Evolutionary conservation across 176 grass and related monocot species (phyloP), one percentile per base, ranked within the genome.

Genomic region (Echinochloa phyllopogon): DNA sequence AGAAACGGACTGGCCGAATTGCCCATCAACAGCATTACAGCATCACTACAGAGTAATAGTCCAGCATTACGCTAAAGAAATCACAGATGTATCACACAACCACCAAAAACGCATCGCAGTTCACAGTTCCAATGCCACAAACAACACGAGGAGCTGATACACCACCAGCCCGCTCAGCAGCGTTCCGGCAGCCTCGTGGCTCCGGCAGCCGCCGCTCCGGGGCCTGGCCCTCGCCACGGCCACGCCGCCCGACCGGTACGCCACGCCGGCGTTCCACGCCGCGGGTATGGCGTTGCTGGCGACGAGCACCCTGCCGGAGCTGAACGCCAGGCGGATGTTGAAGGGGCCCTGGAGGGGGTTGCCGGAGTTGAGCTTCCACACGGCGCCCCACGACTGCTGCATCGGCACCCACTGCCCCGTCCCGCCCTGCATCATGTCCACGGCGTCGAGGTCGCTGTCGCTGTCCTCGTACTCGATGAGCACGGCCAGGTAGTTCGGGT

Each of bases 401-500:
- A 94, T 91, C 4, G 83, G 83, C 10, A 63, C 48, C 92, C 92
- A 94, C 15, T 44, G 36, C 12, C 36, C 60, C 1, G 24, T 0
- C 1, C 41, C 15, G 3, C 68, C 10, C 68, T 71, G 45, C 45
- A 33, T 92, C 8, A 97, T 62, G 67, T 92, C 90, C 3, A 97
- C 92, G 6, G 79, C 72, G 2, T 77, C 66, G 10, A 97, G 88
- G 85, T 94, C 90, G 27, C 90, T 93, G 47, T 97, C 94, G 17
- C 81, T 89, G 47, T 86, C 88, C 73, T 94, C 88, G 23, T 89
- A 97, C 83, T 97, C 90, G 6, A 94, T 74, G 3, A 94, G 84
- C 24, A 97, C 88, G 2, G 92, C 95, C 7, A 97, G 84, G 90
- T 97, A 97, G 86, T 91, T 86, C 0, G 92, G 92, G 85, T 92